Evolutionary conservation across 306 rosid genomes (phyloP), one percentile per base, ranked within the genome.

Genomic region (Dryas alaskensis): DNA sequence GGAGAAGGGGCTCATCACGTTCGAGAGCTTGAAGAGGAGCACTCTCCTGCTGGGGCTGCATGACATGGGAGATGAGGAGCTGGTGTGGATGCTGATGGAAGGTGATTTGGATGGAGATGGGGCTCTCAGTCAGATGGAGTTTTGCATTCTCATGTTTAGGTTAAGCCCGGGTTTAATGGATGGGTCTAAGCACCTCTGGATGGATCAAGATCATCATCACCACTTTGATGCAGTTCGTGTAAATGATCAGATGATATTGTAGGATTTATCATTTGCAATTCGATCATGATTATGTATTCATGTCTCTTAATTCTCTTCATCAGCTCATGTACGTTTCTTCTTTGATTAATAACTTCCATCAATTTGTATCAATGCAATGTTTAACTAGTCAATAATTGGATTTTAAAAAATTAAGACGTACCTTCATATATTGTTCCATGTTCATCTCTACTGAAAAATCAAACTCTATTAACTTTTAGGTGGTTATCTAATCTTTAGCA

Each of bases 51-150:
- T 89, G 2, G 95, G 95, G 1, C 65, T 89, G 68, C 77, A 73
- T 17, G 79, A 83, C 31, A 76, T 87, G 64, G 75, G 82, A 54
- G 92, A 89, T 12, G 90, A 89, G 3, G 92, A 89, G 60, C 73
- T 89, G 1, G 59, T 79, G 31, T 78, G 82, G 84, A 89, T 89
- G 96, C 62, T 89, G 22, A 79, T 87, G 90, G 92, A 87, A 46
- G 87, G 92, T 14, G 92, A 89, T 79, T 73, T 89, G 65, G 96
- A 89, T 68, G 96, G 96, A 62, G 96, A 89, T 65, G 96, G 92
- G 0, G 90, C 87, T 50, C 78, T 87, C 3, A 89, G 73, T 59
- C 89, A 85, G 59, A 74, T 77, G 85, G 92, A 87, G 78, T 89
- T 87, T 60, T 89, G 89, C 78, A 82, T 82, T 74, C 92, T 89